Conservation (phyloP, 1,139 yeast genomes). For the Geotrichum carabidarum region DNA sequence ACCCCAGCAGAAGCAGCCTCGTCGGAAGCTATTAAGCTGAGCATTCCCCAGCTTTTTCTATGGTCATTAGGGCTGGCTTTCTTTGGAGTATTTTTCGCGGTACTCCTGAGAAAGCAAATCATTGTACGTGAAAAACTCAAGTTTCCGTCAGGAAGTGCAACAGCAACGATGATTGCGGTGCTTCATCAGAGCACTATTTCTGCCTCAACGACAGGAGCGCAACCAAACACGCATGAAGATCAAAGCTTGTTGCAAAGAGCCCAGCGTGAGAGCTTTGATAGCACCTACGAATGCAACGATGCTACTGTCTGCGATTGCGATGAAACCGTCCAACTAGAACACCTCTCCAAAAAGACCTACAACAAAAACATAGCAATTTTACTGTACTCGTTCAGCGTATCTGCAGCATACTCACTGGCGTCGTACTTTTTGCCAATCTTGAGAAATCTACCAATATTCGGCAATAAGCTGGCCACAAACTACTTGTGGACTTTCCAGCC, state of each 20-base stretch:
- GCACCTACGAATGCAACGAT: neutral
- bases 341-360: slow-evolving; percentile 38
- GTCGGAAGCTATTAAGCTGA: slow-evolving; percentile 27
- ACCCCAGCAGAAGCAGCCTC: slow-evolving; percentile 73
- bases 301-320: neutral
- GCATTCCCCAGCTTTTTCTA: slow-evolving; percentile 50
- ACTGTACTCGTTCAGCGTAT: slow-evolving; percentile 54
- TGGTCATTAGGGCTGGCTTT: slow-evolving; percentile 88
- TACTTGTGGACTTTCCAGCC: slow-evolving; percentile 90
- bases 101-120: slow-evolving; percentile 79
- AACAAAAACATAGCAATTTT: slow-evolving; percentile 55
- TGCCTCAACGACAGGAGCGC: neutral
- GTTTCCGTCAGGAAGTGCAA: slow-evolving; percentile 94
- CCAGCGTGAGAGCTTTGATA: neutral
- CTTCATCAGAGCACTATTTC: slow-evolving; percentile 51
- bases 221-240: neutral
- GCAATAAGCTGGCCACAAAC: slow-evolving; percentile 53
- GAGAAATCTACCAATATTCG: slow-evolving; percentile 70
- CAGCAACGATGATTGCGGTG: slow-evolving; percentile 87
- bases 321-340: slow-evolving; percentile 17
- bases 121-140: slow-evolving; percentile 78
- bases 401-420: slow-evolving; percentile 65
- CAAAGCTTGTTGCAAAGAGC: slow-evolving; percentile 10
- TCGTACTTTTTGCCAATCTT: slow-evolving; percentile 72
- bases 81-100: slow-evolving; percentile 93